phyloP scores from a whole-genome alignment of 495 filamentous ascomycete genomes.

The Margaritispora aquatica region DNA sequence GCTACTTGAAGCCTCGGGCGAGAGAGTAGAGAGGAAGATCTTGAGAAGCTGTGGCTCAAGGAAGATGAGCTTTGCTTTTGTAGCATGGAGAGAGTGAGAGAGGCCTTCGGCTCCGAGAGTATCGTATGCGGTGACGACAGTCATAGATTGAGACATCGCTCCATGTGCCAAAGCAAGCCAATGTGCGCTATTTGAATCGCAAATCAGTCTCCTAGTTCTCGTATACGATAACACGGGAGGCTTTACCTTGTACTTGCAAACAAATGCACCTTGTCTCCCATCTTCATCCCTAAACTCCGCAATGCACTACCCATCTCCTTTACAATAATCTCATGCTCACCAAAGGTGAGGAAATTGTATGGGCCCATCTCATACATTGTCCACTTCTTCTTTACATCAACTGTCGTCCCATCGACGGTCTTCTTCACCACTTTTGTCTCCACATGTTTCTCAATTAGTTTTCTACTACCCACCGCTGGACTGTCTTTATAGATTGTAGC shows the following conservation, averaged over 20 bases:
- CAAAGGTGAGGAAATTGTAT: conserved; percentile 55
- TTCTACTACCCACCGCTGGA: conserved; percentile 51
- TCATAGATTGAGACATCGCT: conserved; percentile 82
- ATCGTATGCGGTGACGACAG: conserved; percentile 96
- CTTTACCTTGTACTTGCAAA: conserved; percentile 53
- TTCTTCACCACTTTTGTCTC: conserved; percentile 64
- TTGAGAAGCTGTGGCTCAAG: conserved; percentile 76
- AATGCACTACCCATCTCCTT: conserved; percentile 50
- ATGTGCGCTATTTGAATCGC: conserved; percentile 46
- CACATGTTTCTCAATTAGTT: conserved; percentile 49
- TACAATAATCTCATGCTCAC: conserved; percentile 49
- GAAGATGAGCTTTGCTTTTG: conserved; percentile 82
- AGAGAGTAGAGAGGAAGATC: conserved; percentile 68
- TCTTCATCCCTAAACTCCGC: conserved; percentile 47
- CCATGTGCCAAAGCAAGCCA: conserved; percentile 72
- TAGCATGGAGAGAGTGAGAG: conserved; percentile 82
- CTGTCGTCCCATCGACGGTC: conserved; percentile 54
- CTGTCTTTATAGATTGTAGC: conserved; percentile 47
- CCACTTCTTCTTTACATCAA: conserved; percentile 61
- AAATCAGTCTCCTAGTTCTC: neutral
- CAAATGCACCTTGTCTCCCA: conserved; percentile 47
- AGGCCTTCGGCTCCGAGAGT: conserved; percentile 91
- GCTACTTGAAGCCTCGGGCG: conserved; percentile 57
- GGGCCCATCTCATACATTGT: conserved; percentile 57
- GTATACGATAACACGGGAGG: neutral